Evolutionary conservation across 345 rosid species (phyloP).

Genomic region (Ailanthus altissimus): DNA sequence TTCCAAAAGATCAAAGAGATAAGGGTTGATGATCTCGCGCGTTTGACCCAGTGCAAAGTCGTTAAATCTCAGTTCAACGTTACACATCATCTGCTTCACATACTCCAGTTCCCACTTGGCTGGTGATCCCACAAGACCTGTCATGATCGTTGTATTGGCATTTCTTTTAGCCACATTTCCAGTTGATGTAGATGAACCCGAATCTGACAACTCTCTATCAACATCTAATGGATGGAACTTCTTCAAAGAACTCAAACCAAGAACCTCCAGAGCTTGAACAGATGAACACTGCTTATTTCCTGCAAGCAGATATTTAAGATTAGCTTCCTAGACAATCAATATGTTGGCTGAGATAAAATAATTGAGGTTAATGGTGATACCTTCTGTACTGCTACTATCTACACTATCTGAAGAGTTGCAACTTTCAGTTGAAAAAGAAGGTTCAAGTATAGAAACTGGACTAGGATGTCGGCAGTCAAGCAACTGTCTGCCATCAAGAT

Average conservation of each 20-base stretch:
- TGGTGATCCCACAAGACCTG: conserved; percentile 31
- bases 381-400: conserved; percentile 47
- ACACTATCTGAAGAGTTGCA: conserved; percentile 63
- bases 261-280: conserved; percentile 50
- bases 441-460: conserved; percentile 72
- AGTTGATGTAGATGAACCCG: conserved; percentile 61
- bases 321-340: background rate
- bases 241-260: conserved; percentile 41
- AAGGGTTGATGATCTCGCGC: conserved; percentile 50
- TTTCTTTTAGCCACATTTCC: conserved; percentile 35
- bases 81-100: conserved; percentile 57
- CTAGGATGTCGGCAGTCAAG: conserved; percentile 54
- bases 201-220: conserved; percentile 60
- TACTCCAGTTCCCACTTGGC: conserved; percentile 66
- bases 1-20: conserved; percentile 72
- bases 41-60: conserved; percentile 59
- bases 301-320: conserved; percentile 28
- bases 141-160: conserved; percentile 9
- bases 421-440: conserved; percentile 60
- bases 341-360: background rate
- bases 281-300: conserved; percentile 58
- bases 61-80: conserved; percentile 62
- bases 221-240: conserved; percentile 42
- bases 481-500: conserved; percentile 34
- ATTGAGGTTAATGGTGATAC: conserved; percentile 30